Base-by-base conservation (phyloP, 2,329 filamentous ascomycete species). In the Bipolaris cookei region DNA sequence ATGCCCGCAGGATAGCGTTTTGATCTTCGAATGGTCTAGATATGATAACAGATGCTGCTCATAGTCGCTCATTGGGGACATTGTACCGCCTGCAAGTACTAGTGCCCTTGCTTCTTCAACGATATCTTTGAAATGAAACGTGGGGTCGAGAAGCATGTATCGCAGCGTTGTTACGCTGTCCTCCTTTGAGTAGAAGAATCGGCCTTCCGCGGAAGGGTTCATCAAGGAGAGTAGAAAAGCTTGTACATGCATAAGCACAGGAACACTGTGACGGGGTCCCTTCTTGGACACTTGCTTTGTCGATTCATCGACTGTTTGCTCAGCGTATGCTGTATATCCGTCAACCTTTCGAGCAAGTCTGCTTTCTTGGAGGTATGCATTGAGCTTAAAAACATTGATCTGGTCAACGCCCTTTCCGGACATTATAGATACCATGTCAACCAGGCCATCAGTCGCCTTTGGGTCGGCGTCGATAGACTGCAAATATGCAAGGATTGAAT, bases 21-120 rank as follows among this genome's bases (percentile, higher is more conserved):
- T 88, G 42, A 98, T 84, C 54, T 86, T 86, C 0, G 80, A 76
- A 0, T 82, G 65, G 0, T 84, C 73, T 0, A 97, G 76, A 46
- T 90, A 89, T 0, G 94, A 90, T 61, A 99, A 95, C 0, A 99
- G 82, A 67, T 97, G 91, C 3, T 89, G 84, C 34, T 85, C 88
- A 76, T 97, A 99, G 77, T 98, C 95, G 21, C 89, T 86, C 80
- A 98, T 96, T 0, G 95, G 95, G 2, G 95, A 96, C 95, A 99
- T 98, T 23, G 95, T 99, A 20, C 95, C 95, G 56, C 95, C 95
- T 0, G 93, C 95, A 3, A 99, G 81, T 39, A 99, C 89, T 3
- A 99, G 90, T 1, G 94, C 91, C 56, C 92, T 84, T 0, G 95
- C 92, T 60, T 90, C 88, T 28, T 91, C 87, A 1, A 94, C 91